Base-by-base conservation (phyloP, 768 basidiomycete genomes). In the Boletus tylopilopsis region DNA sequence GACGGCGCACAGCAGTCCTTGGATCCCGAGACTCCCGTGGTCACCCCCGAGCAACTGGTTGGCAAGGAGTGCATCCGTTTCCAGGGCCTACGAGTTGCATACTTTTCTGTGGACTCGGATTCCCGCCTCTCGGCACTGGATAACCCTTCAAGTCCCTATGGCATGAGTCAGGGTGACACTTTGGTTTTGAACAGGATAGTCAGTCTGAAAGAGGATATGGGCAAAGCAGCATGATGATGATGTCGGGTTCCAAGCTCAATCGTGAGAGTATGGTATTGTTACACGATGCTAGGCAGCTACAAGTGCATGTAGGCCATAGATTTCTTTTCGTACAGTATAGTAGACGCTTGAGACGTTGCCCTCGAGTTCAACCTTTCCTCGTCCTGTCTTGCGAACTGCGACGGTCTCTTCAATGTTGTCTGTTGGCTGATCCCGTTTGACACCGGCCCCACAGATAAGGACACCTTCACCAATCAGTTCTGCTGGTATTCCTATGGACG, bases 401-500 rank as follows among this genome's bases (percentile, higher is more conserved):
- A 97, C 94, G 4, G 84, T 79, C 45, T 87, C 83, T 51, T 79
- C 76, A 25, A 80, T 62, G 27, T 73, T 59, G 46, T 80, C 77
- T 29, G 74, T 64, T 24, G 69, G 64, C 38, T 70, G 62, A 52
- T 58, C 56, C 63, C 70, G 55, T 66, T 71, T 79, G 16, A 76
- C 82, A 29, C 75, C 81, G 8, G 76, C 73, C 33, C 85, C 87
- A 62, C 96, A 99, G 30, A 99, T 79, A 24, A 99, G 76, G 9
- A 95, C 88, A 72, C 96, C 96, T 71, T 98, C 95, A 21, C 95
- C 95, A n/a, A 94, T 85, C 48, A 98, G 84, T 67, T 97, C 94
- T 0, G 94, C 91, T 37, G 89, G 85, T 39, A 98, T 83, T 10
- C 86, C 85, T 3, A 91, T 71, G 2, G 81, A 68, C 5, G 82